Evolutionary conservation across 768 basidiomycete species (phyloP).

Genomic region (Leccinellum rugosiceps): DNA sequence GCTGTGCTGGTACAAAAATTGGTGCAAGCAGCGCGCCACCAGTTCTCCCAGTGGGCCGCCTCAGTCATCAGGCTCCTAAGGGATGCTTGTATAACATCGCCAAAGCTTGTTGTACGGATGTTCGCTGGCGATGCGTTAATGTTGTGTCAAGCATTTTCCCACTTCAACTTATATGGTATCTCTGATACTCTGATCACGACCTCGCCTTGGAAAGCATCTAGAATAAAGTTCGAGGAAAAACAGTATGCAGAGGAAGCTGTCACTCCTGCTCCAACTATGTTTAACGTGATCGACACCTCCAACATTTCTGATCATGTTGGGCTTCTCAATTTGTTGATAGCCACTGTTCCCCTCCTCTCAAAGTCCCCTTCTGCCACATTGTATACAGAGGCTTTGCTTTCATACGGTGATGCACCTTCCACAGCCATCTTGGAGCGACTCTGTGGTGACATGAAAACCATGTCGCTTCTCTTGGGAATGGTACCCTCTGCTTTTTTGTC

Average conservation of each 20-base stretch:
- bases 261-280: constrained; percentile 24
- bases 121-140: constrained; percentile 30
- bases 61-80: constrained; percentile 15
- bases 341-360: constrained; percentile 22
- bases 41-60: constrained; percentile 30
- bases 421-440: constrained; percentile 20
- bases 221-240: constrained; percentile 20
- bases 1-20: constrained; percentile 15
- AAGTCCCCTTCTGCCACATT: constrained; percentile 22
- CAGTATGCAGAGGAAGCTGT: constrained; percentile 17
- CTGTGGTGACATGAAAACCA: constrained; percentile 27
- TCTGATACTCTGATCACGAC: constrained; percentile 17
- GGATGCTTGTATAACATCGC: not conserved
- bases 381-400: constrained; percentile 29
- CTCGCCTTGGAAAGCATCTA: constrained; percentile 25
- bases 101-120: constrained; percentile 24
- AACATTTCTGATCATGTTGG: constrained; percentile 32
- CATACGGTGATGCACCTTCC: constrained; percentile 7
- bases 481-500: constrained; percentile 24
- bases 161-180: constrained; percentile 4
- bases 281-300: constrained; percentile 34
- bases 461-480: constrained; percentile 28
- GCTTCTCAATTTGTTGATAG: constrained; percentile 26
- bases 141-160: constrained; percentile 26
- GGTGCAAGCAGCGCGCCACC: constrained; percentile 16